Conservation (phyloP, 345 rosid genomes). For the Brassica nigra region DNA sequence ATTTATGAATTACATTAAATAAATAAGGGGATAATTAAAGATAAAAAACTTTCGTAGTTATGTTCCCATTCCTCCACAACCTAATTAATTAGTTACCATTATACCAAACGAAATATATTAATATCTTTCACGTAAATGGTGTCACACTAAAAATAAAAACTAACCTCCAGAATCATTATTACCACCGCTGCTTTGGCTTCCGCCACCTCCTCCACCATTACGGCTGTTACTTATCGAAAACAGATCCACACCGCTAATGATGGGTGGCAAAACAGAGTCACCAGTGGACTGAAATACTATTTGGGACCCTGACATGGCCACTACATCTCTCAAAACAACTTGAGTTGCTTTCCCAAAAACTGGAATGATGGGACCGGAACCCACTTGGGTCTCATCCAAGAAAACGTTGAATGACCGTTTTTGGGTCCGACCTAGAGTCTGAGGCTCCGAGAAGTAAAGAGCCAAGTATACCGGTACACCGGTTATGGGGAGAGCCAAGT, state of each 20-base stretch:
- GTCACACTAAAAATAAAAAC: background rate
- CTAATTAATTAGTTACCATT: background rate
- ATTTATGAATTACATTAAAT: background rate
- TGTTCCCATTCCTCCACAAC: background rate
- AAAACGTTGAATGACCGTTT: conserved; percentile 34
- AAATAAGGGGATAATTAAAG: background rate
- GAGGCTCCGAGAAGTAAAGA: conserved; percentile 31
- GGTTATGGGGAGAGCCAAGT: background rate
- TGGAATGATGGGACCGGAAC: conserved; percentile 22
- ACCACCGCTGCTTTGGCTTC: background rate
- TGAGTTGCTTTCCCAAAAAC: conserved; percentile 31
- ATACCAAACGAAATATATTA: background rate
- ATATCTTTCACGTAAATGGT: background rate
- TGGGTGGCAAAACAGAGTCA: conserved; percentile 21
- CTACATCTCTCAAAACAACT: conserved; percentile 27
- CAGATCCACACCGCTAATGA: conserved; percentile 30
- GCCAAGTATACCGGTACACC: conserved; percentile 14
- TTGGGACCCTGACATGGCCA: conserved; percentile 2
- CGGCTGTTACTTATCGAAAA: conserved; percentile 34
- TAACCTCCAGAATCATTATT: conserved; percentile 6
- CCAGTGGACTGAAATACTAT: conserved; percentile 27
- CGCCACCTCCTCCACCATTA: background rate
- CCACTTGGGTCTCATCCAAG: conserved; percentile 15
- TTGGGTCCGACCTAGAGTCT: conserved; percentile 25
- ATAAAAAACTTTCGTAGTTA: background rate